Evolutionary conservation across 441 rosid species (phyloP), one percentile per base, ranked within the genome.

Genomic region (Viola pubescens): DNA sequence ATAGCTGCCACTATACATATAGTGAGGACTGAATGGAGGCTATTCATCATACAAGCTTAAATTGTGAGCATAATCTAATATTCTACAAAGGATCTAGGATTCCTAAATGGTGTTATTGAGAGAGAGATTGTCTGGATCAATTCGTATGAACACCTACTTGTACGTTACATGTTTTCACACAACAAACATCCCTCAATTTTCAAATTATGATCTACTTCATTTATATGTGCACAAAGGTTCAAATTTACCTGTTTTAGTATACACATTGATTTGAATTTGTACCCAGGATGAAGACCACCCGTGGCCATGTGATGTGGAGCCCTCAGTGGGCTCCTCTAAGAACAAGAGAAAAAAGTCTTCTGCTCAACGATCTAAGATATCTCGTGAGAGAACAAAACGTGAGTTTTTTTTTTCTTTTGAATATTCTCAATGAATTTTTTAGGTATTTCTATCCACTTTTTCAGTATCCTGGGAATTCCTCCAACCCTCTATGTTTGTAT

Each of bases 371-470:
- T 64, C 64, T 65, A 59, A 58, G 60, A 85, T 75, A 60, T 49
- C 62, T 52, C 54, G 40, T 12, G 78, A 79, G 67, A 79, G 66
- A 66, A 65, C 47, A 62, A 80, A 75, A 65, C 60, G 86, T 82
- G 65, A 76, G 80, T 58, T 19, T 75, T 58, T 45, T 54, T 41
- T 42, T 9, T 37, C 44, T 51, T 54, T 49, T 12, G 2, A 11
- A 13, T 14, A 46, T 56, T 60, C 4, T 19, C 57, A 48, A 10
- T 51, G 9, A 9, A 49, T 61, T 4, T 38, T 11, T 50, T 39
- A 5, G 37, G 41, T 64, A 6, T 52, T 13, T 38, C 26, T 37
- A 14, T 14, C 16, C 19, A 53, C 46, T 43, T 9, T 5, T 6
- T 6, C 7, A 43, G 9, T 43, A 6, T 43, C 46, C 46, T 43